Conservation (phyloP, 2,329 filamentous ascomycete genomes). For the Apiospora hydei region DNA sequence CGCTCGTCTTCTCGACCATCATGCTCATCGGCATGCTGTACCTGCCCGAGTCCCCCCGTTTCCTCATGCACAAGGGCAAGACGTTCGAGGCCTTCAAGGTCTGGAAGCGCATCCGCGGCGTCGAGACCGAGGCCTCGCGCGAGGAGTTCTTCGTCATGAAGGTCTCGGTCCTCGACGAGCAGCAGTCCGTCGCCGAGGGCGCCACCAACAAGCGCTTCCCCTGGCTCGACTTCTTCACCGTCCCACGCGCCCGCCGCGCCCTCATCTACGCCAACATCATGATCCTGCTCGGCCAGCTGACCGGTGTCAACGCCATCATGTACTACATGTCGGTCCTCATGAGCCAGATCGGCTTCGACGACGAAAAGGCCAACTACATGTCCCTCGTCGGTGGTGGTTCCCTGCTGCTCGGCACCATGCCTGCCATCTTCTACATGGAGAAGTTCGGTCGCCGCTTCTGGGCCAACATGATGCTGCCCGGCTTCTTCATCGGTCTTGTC, state of each 20-base stretch:
- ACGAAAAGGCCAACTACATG: conserved; percentile 73
- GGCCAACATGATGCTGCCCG: conserved; percentile 75
- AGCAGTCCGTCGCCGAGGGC: conserved; percentile 59
- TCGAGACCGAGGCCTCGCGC: conserved; percentile 60
- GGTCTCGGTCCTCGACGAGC: conserved; percentile 63
- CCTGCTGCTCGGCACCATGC: conserved; percentile 71
- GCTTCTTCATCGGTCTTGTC: conserved; percentile 74
- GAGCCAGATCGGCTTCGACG: conserved; percentile 71
- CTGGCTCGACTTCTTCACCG: conserved; percentile 78
- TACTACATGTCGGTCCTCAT: conserved; percentile 77
- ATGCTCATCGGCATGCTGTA: conserved; percentile 72
- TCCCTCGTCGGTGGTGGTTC: conserved; percentile 74
- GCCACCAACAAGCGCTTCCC: conserved; percentile 64
- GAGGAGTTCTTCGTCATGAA: conserved; percentile 79
- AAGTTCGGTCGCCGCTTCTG: conserved; percentile 76
- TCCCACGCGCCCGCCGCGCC: conserved; percentile 70
- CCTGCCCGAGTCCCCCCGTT: conserved; percentile 74
- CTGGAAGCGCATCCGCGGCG: conserved; percentile 76
- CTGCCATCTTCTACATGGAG: conserved; percentile 75
- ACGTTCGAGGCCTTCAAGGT: conserved; percentile 69
- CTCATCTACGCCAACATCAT: conserved; percentile 74
- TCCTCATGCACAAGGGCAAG: conserved; percentile 71
- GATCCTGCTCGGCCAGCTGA: conserved; percentile 74
- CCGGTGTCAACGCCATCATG: conserved; percentile 74
- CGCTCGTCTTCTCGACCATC: conserved; percentile 72